Base-by-base conservation (phyloP, 2,329 filamentous ascomycete species). In the Diaporthe sp. region DNA sequence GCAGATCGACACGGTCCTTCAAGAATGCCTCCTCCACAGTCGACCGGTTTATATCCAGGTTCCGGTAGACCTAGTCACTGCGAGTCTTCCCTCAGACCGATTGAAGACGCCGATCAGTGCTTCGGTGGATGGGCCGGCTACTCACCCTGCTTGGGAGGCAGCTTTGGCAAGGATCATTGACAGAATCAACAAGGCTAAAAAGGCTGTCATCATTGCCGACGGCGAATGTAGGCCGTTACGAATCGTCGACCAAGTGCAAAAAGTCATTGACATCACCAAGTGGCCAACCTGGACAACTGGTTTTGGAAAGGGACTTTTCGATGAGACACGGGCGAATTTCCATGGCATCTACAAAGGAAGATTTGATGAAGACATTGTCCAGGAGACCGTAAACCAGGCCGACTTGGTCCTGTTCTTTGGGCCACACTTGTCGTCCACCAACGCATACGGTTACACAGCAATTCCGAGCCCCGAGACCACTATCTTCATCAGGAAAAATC, bases 231-330 rank as follows among this genome's bases (percentile, higher is more conserved):
- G 57, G 34, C 57, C 58, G 9, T 39, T 42, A 3, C 10, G n/a
- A 4, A 61, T 61, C 13, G 17, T 28, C 12, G 34, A 42, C 2
- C 12, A 61, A 25, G 58, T 61, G 2, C 58, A 61, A 4, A 12
- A 1, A 25, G 9, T 61, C 37, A 25, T 61, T 25, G 58, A 61
- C 22, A 13, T 7, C 0, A 61, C 58, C 13, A 25, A 61, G 5
- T 61, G 37, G 58, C 58, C 58, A 10, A 61, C 58, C 22, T 61
- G 58, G 58, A 61, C 58, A 25, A 61, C 58, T 25, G 9, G 4
- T 25, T 61, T 61, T 28, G 58, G 58, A 25, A 61, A 61, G 19
- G 58, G 58, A 17, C 58, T 61, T 17, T 42, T 61, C 6, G 22
- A 61, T 15, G 58, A 61, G 12, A 61, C 58, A 19, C 34, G 22